Base-by-base conservation (phyloP, 2,329 filamentous ascomycete genomes). In the Pseudogymnoascus sp. region DNA sequence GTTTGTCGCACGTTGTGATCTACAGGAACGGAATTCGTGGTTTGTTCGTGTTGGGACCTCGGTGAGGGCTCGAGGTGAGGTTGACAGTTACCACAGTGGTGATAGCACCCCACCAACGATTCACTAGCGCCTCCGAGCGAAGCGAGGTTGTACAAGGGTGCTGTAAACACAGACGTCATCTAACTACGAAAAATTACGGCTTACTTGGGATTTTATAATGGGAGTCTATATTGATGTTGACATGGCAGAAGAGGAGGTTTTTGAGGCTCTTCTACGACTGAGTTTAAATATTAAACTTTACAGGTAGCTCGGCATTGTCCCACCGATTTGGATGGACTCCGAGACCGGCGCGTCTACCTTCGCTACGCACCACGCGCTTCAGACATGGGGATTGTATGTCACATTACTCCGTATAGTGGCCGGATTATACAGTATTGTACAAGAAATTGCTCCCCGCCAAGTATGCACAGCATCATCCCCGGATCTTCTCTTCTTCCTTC, bases 401-500 rank as follows among this genome's bases (percentile, higher is more conserved):
- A 35, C 47, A 54, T 54, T 33, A 33, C n/a, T 54, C 47, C 47
- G 16, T 35, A 50, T 50, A 12, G 28, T 33, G n/a, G 33, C 28
- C 47, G 16, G 47, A 33, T 54, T 54, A 33, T 54, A 54, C 28
- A 54, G 16, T 54, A 54, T 5, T 54, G 28, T 54, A 54, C 47
- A 35, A 20, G 25, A 47, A 47, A 18, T 18, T 16, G 28, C 16
- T 20, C 11, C 28, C 16, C 16, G 28, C 47, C 9, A 16, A 35
- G n/a, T 20, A 5, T 33, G 9, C 47, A 30, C 43, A 20, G 28
- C 47, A 20, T 54, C 47, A 54, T 33, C 47, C 28, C n/a, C 57
- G 25, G 50, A 64, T 63, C 61, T 66, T 70, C 60, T 68, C 72
- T 67, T 84, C 82, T 65, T 85, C 81, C 63, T 78, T 75, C 57